These are phyloP conservation scores for Hibiscus mutabilis DNA, from an alignment of 345 rosid genomes.

Conservation along the genomic window DNA sequence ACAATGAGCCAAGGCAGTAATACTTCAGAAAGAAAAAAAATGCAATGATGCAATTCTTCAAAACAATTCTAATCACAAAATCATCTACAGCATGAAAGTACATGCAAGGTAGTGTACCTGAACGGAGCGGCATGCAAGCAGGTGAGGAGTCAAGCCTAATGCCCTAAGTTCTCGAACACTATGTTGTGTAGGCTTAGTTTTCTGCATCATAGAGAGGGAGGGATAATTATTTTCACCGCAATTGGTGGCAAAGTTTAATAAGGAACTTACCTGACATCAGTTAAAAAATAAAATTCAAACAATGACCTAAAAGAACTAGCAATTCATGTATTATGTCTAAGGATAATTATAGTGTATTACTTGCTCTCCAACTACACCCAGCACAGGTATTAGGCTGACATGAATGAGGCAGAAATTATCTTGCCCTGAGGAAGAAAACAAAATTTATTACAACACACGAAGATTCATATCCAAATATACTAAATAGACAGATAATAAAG, in stretches of 20 bases:
- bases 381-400: conserved; percentile 93
- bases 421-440: conserved; percentile 47
- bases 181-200: conserved; percentile 92
- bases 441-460: conserved; percentile 15
- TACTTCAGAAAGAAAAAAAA: background rate
- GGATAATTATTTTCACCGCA: background rate
- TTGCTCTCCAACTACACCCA: conserved; percentile 97
- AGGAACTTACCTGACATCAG: background rate
- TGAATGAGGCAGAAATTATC: conserved; percentile 91
- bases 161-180: conserved; percentile 94
- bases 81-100: background rate
- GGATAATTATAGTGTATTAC: conserved; percentile 31
- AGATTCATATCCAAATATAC: background rate
- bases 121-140: conserved; percentile 91
- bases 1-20: background rate
- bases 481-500: background rate
- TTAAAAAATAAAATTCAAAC: background rate
- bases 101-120: conserved; percentile 39
- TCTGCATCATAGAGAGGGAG: conserved; percentile 26
- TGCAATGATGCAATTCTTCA: background rate
- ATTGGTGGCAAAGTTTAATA: background rate
- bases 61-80: background rate
- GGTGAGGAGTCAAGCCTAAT: conserved; percentile 86
- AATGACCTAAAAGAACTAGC: background rate
- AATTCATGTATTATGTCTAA: background rate